Base-by-base conservation (phyloP, 2,329 filamentous ascomycete species). In the Colletotrichum sp. region DNA sequence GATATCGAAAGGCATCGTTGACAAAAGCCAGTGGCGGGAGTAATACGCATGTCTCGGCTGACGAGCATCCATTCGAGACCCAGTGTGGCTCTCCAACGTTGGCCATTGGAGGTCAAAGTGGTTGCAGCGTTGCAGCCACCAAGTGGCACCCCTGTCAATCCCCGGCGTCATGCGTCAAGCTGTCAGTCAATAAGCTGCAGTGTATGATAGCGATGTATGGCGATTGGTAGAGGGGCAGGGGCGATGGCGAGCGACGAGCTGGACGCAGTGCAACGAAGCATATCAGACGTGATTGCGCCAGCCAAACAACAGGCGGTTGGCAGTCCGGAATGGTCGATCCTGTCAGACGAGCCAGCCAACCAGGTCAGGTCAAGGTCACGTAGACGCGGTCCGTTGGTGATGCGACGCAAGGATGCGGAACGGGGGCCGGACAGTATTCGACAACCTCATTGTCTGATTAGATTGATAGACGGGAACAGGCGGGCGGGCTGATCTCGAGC, bases 51-150 rank as follows among this genome's bases (percentile, higher is more conserved):
- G 34, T 26, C 32, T 39, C 62, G 64, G 34, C 49, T 44, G 44
- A 28, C 16, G 8, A 64, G 34, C n/a, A 26, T 21, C 34, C 9
- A 24, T 66, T n/a, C 15, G 39, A 15, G 24, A 62, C 16, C 13
- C 28, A 34, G 30, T 34, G 34, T 69, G 26, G 34, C 32, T 32
- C 24, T 32, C 12, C 32, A 62, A 24, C 28, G 16, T 24, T 7
- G 10, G 8, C 30, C 28, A 15, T 13, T 21, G 44, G n/a, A 21
- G 12, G 63, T 34, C 39, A 63, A 68, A 76, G 69, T 76, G 73
- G 63, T 72, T 76, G 69, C 73, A 75, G 69, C 55, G 63, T 72
- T 72, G 69, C 73, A 76, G 69, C 55, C 39, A 62, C n/a, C 55
- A 57, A 59, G 55, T 24, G 39, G 13, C 39, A 26, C 28, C 72